Percentiles rank a stretch among this genome's conserved stretches.
Evolutionary conservation across 805 yeast species (phyloP).

Genomic region (Saccharomycopsis vini): DNA sequence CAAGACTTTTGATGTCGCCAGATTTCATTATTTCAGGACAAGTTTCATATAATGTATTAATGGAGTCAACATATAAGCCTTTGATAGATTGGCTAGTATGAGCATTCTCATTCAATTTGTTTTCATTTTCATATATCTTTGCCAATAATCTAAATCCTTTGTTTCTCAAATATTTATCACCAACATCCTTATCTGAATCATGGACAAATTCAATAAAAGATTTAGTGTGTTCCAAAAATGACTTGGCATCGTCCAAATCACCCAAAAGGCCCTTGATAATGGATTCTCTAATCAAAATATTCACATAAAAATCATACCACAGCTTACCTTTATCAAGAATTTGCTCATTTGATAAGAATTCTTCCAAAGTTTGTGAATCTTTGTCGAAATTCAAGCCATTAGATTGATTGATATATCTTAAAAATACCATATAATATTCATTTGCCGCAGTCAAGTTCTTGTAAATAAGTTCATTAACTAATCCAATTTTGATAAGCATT

Average conservation of each 20-base stretch:
- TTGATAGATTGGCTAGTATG: not conserved
- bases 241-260: conserved; percentile 23
- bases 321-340: conserved; percentile 23
- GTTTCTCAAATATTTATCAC: conserved; percentile 13
- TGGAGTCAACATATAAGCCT: not conserved
- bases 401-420: conserved; percentile 26
- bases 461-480: conserved; percentile 30
- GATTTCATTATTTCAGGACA: not conserved
- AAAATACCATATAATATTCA: conserved; percentile 25
- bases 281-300: conserved; percentile 33
- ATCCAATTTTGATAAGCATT: not conserved
- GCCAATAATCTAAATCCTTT: conserved; percentile 30
- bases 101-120: not conserved
- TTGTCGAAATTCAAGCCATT: conserved; percentile 24
- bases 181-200: not conserved
- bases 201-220: conserved; percentile 21
- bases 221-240: conserved; percentile 25
- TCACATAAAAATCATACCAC: conserved; percentile 29
- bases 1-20: not conserved
- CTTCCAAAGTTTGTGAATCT: conserved; percentile 20
- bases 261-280: conserved; percentile 26
- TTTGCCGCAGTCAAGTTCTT: conserved; percentile 29
- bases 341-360: conserved; percentile 21
- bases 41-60: conserved; percentile 1
- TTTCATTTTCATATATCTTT: conserved; percentile 21